phyloP scores from a whole-genome alignment of 106 monocot genomes.

The Hemerocallis citrina region DNA sequence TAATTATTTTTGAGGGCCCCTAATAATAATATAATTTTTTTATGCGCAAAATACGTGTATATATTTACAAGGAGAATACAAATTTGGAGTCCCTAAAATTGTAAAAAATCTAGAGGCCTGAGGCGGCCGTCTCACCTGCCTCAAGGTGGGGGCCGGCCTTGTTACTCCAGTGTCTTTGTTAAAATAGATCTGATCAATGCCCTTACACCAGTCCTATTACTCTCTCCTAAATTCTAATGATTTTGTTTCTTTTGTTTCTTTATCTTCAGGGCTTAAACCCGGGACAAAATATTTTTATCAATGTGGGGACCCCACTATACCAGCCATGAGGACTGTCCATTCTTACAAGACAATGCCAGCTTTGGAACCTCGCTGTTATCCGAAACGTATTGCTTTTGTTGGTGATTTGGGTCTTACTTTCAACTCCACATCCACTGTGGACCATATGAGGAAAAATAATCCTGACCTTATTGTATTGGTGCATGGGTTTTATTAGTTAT shows the following conservation, averaged over 20 bases:
- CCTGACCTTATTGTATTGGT: conserved; percentile 75
- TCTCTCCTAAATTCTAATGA: not conserved
- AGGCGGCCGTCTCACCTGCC: too few relatives aligned
- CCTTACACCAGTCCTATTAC: too few relatives aligned
- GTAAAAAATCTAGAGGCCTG: too few relatives aligned
- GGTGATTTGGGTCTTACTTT: conserved; percentile 92
- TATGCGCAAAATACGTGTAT: too few relatives aligned
- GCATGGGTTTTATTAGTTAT: conserved; percentile 82
- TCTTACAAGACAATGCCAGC: conserved; percentile 79
- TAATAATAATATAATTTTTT: too few relatives aligned
- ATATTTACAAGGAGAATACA: too few relatives aligned
- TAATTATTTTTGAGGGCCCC: too few relatives aligned
- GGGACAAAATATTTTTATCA: conserved; percentile 56
- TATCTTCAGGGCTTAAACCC: conserved; percentile 50
- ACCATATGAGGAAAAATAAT: conserved; percentile 65
- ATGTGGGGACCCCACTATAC: conserved; percentile 75
- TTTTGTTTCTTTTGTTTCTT: not conserved
- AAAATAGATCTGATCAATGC: too few relatives aligned
- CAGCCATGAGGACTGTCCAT: conserved; percentile 53
- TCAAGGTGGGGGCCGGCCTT: too few relatives aligned
- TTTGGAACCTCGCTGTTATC: conserved; percentile 48
- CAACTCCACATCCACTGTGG: conserved; percentile 72
- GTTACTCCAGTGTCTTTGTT: too few relatives aligned
- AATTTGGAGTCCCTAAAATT: too few relatives aligned
- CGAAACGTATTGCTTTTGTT: conserved; percentile 57